Evolutionary conservation across 176 grass and related monocot species (phyloP).

Genomic region (Oryza coarctata): DNA sequence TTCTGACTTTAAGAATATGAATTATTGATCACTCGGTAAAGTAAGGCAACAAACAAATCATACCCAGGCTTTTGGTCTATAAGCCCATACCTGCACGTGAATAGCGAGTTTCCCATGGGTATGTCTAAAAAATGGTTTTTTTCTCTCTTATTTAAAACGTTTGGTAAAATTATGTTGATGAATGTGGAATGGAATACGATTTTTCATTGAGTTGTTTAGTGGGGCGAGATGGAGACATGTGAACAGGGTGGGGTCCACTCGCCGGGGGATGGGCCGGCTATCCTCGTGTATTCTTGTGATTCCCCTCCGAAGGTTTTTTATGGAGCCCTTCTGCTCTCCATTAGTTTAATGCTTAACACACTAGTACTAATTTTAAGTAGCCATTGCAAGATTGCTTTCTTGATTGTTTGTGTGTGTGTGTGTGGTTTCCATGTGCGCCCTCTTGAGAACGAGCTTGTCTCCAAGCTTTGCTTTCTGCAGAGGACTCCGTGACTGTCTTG

Average conservation of each 20-base stretch:
- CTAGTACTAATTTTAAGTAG: neutral
- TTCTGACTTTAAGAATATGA: no score
- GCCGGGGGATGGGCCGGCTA: neutral
- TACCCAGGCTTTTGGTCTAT: neutral
- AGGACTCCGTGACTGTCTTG: constrained; percentile 29
- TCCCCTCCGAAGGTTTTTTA: neutral
- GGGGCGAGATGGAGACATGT: constrained; percentile 41
- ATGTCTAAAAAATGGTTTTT: neutral
- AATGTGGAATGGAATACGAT: neutral
- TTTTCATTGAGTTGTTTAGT: neutral
- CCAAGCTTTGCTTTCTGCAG: constrained; percentile 17
- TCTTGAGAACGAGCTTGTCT: constrained; percentile 16
- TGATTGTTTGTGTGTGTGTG: constrained; percentile 18
- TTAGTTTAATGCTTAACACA: neutral
- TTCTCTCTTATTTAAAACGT: neutral
- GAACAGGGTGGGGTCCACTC: constrained; percentile 35
- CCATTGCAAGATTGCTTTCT: constrained; percentile 24
- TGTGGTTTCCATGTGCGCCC: constrained; percentile 32
- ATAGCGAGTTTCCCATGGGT: neutral
- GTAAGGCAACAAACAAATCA: neutral
- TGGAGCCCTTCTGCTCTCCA: neutral
- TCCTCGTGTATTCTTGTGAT: neutral
- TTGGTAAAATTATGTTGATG: neutral
- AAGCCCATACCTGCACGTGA: neutral
- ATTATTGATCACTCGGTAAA: no score